These are phyloP conservation scores for Penicillium sp. DNA, from an alignment of 2,329 filamentous ascomycete genomes.

Conservation along the genomic window DNA sequence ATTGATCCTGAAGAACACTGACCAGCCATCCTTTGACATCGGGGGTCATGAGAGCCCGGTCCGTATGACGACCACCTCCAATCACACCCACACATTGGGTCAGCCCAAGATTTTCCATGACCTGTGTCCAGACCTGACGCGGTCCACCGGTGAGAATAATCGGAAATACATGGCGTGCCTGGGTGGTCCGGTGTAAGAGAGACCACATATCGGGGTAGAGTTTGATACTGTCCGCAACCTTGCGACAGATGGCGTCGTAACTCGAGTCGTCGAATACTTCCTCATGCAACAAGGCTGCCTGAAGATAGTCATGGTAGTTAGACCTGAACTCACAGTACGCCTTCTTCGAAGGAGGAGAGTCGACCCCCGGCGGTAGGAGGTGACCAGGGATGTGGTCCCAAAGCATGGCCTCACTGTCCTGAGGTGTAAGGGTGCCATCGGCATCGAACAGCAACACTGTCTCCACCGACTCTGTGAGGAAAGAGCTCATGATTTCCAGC, in stretches of 20 bases:
- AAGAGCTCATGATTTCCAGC: neutral
- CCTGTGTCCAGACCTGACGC: conserved; percentile 56
- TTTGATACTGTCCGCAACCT: neutral
- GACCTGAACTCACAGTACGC: neutral
- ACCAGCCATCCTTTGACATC: conserved; percentile 55
- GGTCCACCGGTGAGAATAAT: conserved; percentile 56
- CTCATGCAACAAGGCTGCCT: neutral
- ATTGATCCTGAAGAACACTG: conserved; percentile 36
- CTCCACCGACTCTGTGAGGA: neutral
- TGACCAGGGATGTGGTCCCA: neutral
- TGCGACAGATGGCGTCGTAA: neutral
- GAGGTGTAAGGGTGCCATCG: neutral
- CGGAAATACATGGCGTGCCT: neutral
- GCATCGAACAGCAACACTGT: neutral
- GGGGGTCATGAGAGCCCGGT: conserved; percentile 56
- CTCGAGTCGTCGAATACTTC: neutral
- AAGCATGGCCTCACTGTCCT: neutral
- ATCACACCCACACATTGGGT: conserved; percentile 52
- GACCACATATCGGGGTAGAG: neutral
- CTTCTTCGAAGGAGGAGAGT: neutral
- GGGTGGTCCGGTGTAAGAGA: neutral
- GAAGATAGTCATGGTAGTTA: neutral
- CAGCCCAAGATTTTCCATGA: conserved; percentile 51
- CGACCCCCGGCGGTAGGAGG: neutral
- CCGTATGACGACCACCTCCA: conserved; percentile 52